These are phyloP conservation scores for Chamaenerion angustifolium DNA, from an alignment of 345 rosid species.

Conservation along the genomic window DNA sequence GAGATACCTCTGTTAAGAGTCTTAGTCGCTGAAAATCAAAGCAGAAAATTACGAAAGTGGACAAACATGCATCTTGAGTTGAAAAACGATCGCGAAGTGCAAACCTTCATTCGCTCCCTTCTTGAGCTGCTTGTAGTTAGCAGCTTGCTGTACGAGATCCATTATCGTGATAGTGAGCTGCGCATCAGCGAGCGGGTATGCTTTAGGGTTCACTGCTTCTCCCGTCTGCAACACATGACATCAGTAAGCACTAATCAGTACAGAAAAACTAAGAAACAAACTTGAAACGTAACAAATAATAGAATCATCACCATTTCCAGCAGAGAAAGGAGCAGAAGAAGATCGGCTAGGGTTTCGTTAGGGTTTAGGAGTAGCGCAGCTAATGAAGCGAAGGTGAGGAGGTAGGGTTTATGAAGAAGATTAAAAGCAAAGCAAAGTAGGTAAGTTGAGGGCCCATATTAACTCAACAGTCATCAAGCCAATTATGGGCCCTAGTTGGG, in stretches of 20 bases:
- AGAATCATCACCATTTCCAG: background rate
- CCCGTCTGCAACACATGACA: conserved; percentile 27
- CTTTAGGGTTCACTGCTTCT: conserved; percentile 76
- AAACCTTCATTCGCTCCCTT: conserved; percentile 96
- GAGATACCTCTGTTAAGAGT: conserved; percentile 88
- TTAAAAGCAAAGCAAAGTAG: no score
- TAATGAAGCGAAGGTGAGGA: no score
- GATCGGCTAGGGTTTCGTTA: no score
- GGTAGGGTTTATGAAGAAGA: no score
- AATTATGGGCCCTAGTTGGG: no score
- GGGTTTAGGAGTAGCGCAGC: no score
- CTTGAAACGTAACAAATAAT: background rate
- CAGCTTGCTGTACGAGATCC: conserved; percentile 91
- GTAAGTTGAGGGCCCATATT: no score
- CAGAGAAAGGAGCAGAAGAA: no score
- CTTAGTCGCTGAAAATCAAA: conserved; percentile 59
- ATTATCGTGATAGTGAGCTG: conserved; percentile 64
- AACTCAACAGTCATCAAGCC: no score
- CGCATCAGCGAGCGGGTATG: conserved; percentile 76
- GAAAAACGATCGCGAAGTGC: no score
- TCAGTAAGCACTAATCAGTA: background rate
- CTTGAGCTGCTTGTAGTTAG: conserved; percentile 94
- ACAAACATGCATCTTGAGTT: no score
- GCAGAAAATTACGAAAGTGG: background rate
- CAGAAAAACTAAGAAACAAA: background rate